Conservation (phyloP, 768 basidiomycete genomes). For the Lentinula edodes region DNA sequence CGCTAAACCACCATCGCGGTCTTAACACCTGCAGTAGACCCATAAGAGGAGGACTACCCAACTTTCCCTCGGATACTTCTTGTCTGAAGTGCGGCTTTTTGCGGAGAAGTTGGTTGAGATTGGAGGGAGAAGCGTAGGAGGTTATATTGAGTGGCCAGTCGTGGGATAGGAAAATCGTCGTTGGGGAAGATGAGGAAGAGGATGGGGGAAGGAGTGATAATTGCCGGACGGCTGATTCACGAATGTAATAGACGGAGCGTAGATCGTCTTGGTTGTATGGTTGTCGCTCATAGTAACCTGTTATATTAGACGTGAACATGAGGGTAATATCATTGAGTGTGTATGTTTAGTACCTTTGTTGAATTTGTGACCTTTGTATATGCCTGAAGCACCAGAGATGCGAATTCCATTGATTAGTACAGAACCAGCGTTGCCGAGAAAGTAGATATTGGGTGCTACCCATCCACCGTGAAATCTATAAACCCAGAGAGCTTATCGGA, state of each 20-base stretch:
- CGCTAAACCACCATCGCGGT: slow-evolving; percentile 89
- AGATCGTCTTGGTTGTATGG: slow-evolving; percentile 74
- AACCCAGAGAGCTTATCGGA: slow-evolving; percentile 12
- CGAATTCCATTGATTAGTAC: slow-evolving; percentile 83
- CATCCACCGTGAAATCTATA: slow-evolving; percentile 91
- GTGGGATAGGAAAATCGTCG: slow-evolving; percentile 77
- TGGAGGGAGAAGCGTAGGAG: slow-evolving; percentile 49
- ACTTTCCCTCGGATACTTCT: slow-evolving; percentile 59
- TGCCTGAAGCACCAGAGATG: slow-evolving; percentile 89
- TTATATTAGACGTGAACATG: neutral
- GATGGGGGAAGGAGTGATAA: slow-evolving; percentile 38
- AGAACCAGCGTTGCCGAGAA: slow-evolving; percentile 87
- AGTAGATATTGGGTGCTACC: slow-evolving; percentile 96
- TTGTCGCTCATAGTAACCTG: slow-evolving; percentile 75
- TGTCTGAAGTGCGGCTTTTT: slow-evolving; percentile 73
- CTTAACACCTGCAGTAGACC: slow-evolving; percentile 64
- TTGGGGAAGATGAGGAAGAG: slow-evolving; percentile 48
- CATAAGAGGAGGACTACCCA: slow-evolving; percentile 87
- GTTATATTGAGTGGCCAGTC: slow-evolving; percentile 94
- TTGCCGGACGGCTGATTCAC: slow-evolving; percentile 78
- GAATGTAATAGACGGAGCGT: slow-evolving; percentile 85
- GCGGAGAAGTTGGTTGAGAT: slow-evolving; percentile 57
- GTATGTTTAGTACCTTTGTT: slow-evolving; percentile 40
- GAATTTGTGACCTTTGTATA: slow-evolving; percentile 80
- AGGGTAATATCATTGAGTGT: neutral